A percentile compares a stretch with the other conserved stretches of the same genome.
Evolutionary conservation across 805 yeast genomes (phyloP).

Genomic region (Wickerhamiella hasegawae): DNA sequence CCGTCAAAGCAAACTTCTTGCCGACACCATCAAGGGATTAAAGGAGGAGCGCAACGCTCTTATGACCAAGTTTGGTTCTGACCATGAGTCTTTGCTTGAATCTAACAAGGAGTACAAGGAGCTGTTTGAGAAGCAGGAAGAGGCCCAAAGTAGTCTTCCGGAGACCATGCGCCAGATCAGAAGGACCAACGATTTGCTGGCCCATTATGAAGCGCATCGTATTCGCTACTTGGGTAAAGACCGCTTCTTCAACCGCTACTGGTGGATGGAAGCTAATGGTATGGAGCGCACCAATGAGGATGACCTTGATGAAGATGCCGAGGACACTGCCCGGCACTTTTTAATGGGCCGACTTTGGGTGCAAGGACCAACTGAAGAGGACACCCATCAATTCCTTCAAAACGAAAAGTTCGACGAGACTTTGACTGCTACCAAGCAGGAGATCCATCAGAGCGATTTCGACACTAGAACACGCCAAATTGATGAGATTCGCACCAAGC

Average conservation of each 20-base stretch:
- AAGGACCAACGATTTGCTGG: constrained; percentile 41
- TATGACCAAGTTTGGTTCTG: not conserved
- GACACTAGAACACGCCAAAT: not conserved
- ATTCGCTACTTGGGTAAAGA: constrained; percentile 67
- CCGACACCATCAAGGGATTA: constrained; percentile 34
- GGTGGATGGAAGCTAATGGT: constrained; percentile 92
- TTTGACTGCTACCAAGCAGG: not conserved
- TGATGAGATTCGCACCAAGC: not conserved
- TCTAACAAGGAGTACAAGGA: constrained; percentile 21
- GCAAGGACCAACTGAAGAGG: constrained; percentile 66
- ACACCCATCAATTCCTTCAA: constrained; percentile 23
- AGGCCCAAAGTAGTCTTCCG: constrained; percentile 23
- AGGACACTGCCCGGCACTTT: constrained; percentile 22
- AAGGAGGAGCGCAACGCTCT: constrained; percentile 25
- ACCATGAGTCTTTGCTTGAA: not conserved
- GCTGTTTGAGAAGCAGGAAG: constrained; percentile 22
- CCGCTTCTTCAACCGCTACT: constrained; percentile 68
- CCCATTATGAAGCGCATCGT: constrained; percentile 49
- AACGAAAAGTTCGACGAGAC: constrained; percentile 12
- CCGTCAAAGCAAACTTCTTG: constrained; percentile 38
- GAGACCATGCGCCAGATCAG: constrained; percentile 24
- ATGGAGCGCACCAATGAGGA: constrained; percentile 18
- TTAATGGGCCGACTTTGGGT: constrained; percentile 78
- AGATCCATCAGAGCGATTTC: not conserved
- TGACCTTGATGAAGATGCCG: not conserved